phyloP scores from a whole-genome alignment of 73 alveolate species.

The Chromera velia region DNA sequence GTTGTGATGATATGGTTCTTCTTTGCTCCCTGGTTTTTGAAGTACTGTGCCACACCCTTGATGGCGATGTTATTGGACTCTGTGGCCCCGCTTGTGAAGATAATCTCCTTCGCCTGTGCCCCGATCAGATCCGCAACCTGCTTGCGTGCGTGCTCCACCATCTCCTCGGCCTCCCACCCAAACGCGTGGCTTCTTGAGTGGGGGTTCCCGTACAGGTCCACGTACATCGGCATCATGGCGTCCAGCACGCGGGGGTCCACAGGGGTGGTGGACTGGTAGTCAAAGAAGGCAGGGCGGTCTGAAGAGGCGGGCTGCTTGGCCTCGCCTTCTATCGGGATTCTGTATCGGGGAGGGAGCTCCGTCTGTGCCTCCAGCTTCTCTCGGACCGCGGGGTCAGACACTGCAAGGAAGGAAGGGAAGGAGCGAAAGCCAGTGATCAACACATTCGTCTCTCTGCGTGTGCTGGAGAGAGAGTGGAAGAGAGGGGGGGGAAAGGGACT shows the following conservation, averaged over 20 bases:
- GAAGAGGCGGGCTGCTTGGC: too few relatives aligned
- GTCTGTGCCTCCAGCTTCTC: too few relatives aligned
- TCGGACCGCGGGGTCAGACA: too few relatives aligned
- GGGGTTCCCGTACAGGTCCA: constrained; percentile 65
- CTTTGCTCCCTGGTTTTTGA: constrained; percentile 28
- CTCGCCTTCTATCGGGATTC: too few relatives aligned
- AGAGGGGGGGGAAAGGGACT: too few relatives aligned
- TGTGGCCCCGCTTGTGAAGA: constrained; percentile 99
- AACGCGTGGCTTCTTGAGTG: constrained; percentile 66
- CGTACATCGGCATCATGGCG: constrained; percentile 68
- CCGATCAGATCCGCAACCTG: constrained; percentile 73
- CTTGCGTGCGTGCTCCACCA: background rate
- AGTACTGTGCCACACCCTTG: constrained; percentile 40
- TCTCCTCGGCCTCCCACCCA: constrained; percentile 56
- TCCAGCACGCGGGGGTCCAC: constrained; percentile 61
- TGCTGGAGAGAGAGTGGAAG: too few relatives aligned
- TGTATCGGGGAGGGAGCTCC: too few relatives aligned
- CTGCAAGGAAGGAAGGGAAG: too few relatives aligned
- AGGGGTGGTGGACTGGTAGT: constrained; percentile 27
- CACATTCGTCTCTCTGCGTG: too few relatives aligned
- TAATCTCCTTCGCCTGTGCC: constrained; percentile 83
- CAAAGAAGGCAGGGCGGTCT: background rate
- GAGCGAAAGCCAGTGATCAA: too few relatives aligned
- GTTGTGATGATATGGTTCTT: constrained; percentile 44
- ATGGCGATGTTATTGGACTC: constrained; percentile 87